phyloP scores from a whole-genome alignment of 23 red algal species.

The Gracilaria domingensis region DNA sequence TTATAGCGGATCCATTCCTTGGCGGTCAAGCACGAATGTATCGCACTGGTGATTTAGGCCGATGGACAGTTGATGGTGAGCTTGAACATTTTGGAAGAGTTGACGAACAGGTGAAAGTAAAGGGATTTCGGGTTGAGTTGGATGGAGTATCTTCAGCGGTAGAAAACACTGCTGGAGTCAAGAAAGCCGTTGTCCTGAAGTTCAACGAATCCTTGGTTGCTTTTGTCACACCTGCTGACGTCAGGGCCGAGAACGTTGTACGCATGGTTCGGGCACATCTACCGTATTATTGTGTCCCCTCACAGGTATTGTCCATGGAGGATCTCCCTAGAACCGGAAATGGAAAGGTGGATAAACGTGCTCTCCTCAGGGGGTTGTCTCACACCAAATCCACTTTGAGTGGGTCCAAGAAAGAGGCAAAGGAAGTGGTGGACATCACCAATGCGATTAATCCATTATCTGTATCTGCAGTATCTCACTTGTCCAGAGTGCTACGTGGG shows the following conservation, averaged over 20 bases:
- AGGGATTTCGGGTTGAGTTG: slow-evolving; percentile 52
- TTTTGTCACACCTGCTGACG: slow-evolving; percentile 28
- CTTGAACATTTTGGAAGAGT: slow-evolving; percentile 55
- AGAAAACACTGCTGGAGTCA: slow-evolving; percentile 2
- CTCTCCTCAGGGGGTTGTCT: not conserved
- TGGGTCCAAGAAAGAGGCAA: not conserved
- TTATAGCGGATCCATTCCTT: slow-evolving; percentile 27
- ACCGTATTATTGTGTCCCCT: slow-evolving; percentile 60
- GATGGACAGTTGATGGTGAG: slow-evolving; percentile 39
- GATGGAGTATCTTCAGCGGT: slow-evolving; percentile 40
- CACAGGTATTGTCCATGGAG: slow-evolving; percentile 27
- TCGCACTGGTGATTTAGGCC: slow-evolving; percentile 44
- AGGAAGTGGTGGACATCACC: not conserved
- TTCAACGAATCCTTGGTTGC: slow-evolving; percentile 14
- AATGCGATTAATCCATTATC: not conserved
- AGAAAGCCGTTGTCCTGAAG: slow-evolving; percentile 48
- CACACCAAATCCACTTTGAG: too few species aligned
- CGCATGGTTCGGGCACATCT: not conserved
- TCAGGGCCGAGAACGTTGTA: not conserved
- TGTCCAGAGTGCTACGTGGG: too few species aligned
- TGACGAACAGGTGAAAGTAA: slow-evolving; percentile 55
- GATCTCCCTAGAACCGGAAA: slow-evolving; percentile 27
- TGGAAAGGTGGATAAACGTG: slow-evolving; percentile 56
- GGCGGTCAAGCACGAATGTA: slow-evolving; percentile 37
- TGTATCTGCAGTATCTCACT: too few species aligned